Base-by-base conservation (phyloP, 768 basidiomycete genomes). In the Russula emetica region DNA sequence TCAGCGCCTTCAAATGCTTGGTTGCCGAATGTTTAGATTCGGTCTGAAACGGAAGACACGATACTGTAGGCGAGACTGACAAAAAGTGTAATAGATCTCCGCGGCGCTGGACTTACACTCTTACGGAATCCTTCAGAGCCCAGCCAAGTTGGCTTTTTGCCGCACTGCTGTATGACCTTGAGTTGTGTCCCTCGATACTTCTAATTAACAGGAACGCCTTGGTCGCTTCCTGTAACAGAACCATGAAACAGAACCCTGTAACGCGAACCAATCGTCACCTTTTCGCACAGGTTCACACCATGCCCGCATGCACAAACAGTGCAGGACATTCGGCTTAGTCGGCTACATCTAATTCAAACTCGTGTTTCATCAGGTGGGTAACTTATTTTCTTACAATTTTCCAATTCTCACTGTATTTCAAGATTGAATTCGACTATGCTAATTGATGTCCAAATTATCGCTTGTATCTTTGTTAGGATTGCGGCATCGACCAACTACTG, bases 1-100 rank as follows among this genome's bases (percentile, higher is more conserved):
- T 57, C 51, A 47, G n/a, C 53, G 30, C 51, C 51, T 36, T 53
- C 13, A 52, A 52, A 53, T 44, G 50, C 2, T 16, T 50, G 32
- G 34, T 49, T 40, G 32, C 47, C 28, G 28, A 56, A 9, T 47
- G n/a, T 45, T 7, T n/a, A n/a, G 24, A 36, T 45, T 30, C 13
- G 30, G 22, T 5, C 10, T 52, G 36, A 30, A 36, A 52, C 16
- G 42, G 26, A 52, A 52, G 18, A 26, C 16, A 13, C 16, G 16
- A 22, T 60, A n/a, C n/a, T n/a, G n/a, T n/a, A 34, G 22, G 42
- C 52, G 53, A 54, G 26, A 32, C 28, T 38, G n/a, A 38, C 50
- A 22, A 42, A 40, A 28, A 28, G 44, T 45, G 38, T 18, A 51
- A 13, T 26, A 26, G 26, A 44, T 44, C 30, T 13, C 40, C 18